Conservation (phyloP, 805 yeast species). For the Myxozyma geophila region DNA sequence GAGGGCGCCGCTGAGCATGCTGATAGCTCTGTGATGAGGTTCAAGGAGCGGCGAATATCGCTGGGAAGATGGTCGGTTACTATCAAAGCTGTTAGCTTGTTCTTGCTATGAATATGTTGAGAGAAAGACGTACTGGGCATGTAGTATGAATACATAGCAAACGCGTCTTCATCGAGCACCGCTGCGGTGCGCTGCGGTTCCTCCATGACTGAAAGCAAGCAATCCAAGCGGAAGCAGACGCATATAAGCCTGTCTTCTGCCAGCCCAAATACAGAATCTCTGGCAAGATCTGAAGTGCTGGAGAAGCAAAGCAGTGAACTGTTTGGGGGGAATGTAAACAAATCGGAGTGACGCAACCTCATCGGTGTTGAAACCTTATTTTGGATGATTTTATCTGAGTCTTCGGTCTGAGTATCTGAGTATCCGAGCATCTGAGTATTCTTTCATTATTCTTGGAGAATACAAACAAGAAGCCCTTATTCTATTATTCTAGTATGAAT, state of each 20-base stretch:
- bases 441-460: neutral
- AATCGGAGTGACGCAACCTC: neutral
- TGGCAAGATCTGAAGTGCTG: neutral
- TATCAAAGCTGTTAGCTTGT: neutral
- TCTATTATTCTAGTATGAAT: neutral
- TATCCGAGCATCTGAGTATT: too few species aligned
- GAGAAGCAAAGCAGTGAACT: neutral
- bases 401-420: too few species aligned
- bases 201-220: neutral
- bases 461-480: neutral
- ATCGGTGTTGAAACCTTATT: neutral
- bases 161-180: conserved; percentile 28
- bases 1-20: conserved; percentile 4
- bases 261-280: too few species aligned
- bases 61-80: conserved; percentile 34
- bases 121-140: conserved; percentile 20
- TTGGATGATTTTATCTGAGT: neutral
- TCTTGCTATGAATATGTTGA: neutral
- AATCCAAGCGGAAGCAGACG: too few species aligned
- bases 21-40: conserved; percentile 17
- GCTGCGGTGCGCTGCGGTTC: conserved; percentile 4
- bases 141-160: conserved; percentile 30
- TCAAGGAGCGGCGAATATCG: conserved; percentile 27
- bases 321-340: neutral
- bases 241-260: too few species aligned